These are phyloP conservation scores for Acer negundo DNA, from an alignment of 345 rosid genomes.

Conservation along the genomic window DNA sequence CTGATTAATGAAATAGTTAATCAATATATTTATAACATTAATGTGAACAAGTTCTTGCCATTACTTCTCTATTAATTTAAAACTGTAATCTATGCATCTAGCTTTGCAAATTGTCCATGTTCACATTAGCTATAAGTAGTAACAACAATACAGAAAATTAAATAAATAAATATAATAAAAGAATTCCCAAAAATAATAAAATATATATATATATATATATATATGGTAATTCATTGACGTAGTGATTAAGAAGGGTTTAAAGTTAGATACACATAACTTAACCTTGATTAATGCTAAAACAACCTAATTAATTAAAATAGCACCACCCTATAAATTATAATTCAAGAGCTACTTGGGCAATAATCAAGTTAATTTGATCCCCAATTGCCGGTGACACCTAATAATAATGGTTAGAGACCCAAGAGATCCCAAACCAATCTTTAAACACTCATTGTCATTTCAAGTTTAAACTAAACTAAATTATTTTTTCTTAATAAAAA, in stretches of 20 bases:
- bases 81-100: too few species aligned
- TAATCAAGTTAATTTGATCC: slow-evolving; percentile 27
- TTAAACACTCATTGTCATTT: too few species aligned
- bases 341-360: not conserved
- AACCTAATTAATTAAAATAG: not conserved
- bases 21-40: too few species aligned
- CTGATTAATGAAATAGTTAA: not conserved
- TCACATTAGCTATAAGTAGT: too few species aligned
- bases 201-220: too few species aligned
- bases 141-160: too few species aligned
- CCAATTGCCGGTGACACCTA: slow-evolving; percentile 23
- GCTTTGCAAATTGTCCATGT: too few species aligned
- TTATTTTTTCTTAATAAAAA: too few species aligned
- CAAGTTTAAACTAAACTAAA: too few species aligned
- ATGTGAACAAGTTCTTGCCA: not conserved
- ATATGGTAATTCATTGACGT: too few species aligned
- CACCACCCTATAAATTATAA: not conserved
- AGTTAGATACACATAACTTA: slow-evolving; percentile 2
- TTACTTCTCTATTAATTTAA: not conserved
- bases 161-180: too few species aligned
- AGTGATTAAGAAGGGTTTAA: not conserved
- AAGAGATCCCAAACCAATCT: slow-evolving; percentile 7
- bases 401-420: slow-evolving; percentile 21
- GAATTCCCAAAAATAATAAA: too few species aligned
- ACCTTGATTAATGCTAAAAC: not conserved